phyloP scores from a whole-genome alignment of 2,329 filamentous ascomycete genomes.

The Hymenoscyphus repandus region DNA sequence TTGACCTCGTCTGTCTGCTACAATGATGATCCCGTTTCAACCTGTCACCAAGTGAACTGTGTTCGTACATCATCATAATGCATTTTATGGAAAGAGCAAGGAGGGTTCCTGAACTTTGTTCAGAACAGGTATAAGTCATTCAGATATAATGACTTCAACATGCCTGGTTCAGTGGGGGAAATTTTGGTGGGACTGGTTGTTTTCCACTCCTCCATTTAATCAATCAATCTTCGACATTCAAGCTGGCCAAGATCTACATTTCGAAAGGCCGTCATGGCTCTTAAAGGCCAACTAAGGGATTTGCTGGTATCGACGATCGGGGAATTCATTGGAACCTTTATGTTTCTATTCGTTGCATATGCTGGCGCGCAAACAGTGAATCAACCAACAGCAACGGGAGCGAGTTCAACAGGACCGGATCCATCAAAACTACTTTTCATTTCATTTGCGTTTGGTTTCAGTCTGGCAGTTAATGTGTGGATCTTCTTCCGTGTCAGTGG shows the following conservation, averaged over 20 bases:
- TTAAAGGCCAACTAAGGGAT: not conserved
- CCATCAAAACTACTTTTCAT: slow-evolving; percentile 21
- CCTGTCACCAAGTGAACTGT: not conserved
- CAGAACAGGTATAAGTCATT: not conserved
- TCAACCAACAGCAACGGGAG: not conserved
- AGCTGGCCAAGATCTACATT: not conserved
- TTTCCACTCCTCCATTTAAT: not conserved
- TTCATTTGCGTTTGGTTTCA: slow-evolving; percentile 22
- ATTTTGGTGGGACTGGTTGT: no score
- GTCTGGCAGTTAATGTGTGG: slow-evolving; percentile 46
- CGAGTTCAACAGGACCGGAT: not conserved
- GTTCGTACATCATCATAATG: not conserved
- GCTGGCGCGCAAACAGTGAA: not conserved
- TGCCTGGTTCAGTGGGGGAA: no score
- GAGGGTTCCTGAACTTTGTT: not conserved
- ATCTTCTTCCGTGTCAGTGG: slow-evolving; percentile 45
- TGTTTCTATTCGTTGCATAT: slow-evolving; percentile 3
- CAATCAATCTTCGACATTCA: not conserved
- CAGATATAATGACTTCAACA: not conserved
- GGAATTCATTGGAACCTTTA: slow-evolving; percentile 4
- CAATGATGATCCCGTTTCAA: no score
- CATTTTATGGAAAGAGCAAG: not conserved
- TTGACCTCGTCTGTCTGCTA: no score
- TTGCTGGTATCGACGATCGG: slow-evolving; percentile 2
- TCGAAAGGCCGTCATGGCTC: not conserved